A percentile compares a stretch with the other conserved stretches of the same genome.
Conservation (phyloP, 495 filamentous ascomycete genomes). For the Aspergillus ostianus region DNA sequence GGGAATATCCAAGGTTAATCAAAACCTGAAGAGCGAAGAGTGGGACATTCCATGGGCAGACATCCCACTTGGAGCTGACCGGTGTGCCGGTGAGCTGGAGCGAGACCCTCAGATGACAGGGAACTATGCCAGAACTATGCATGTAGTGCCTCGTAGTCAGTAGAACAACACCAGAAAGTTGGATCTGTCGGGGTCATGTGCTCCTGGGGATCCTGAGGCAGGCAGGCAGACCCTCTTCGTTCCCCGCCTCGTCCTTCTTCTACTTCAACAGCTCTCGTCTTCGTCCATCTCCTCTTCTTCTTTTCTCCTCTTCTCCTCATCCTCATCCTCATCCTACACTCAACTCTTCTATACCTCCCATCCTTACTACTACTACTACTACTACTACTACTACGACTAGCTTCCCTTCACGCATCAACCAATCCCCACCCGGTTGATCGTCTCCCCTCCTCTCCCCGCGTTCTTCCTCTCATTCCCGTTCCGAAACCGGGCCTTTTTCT, state of each 20-base stretch:
- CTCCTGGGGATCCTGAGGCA: neutral
- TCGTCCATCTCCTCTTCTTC: neutral
- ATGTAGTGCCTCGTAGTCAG: neutral
- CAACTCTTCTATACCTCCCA: neutral
- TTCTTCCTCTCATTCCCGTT: slow-evolving; percentile 20
- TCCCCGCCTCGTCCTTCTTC: neutral
- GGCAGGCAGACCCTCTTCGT: no score
- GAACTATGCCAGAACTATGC: neutral
- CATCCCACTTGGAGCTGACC: slow-evolving; percentile 9
- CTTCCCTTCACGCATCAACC: neutral
- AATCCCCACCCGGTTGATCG: slow-evolving; percentile 3
- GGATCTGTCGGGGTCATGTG: neutral
- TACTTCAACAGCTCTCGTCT: neutral
- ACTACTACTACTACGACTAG: no score
- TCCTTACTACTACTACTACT: no score
- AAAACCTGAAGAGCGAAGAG: neutral
- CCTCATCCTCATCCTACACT: slow-evolving; percentile 2
- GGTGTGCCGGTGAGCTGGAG: slow-evolving; percentile 24
- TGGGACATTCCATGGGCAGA: neutral
- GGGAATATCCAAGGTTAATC: neutral
- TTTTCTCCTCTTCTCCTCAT: slow-evolving; percentile 7
- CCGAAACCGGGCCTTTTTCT: slow-evolving; percentile 29
- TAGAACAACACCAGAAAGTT: neutral
- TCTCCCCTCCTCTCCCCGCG: slow-evolving; percentile 16
- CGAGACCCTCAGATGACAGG: neutral